Evolutionary conservation across 2,329 filamentous ascomycete species (phyloP).

Genomic region (Colletotrichum sp.): DNA sequence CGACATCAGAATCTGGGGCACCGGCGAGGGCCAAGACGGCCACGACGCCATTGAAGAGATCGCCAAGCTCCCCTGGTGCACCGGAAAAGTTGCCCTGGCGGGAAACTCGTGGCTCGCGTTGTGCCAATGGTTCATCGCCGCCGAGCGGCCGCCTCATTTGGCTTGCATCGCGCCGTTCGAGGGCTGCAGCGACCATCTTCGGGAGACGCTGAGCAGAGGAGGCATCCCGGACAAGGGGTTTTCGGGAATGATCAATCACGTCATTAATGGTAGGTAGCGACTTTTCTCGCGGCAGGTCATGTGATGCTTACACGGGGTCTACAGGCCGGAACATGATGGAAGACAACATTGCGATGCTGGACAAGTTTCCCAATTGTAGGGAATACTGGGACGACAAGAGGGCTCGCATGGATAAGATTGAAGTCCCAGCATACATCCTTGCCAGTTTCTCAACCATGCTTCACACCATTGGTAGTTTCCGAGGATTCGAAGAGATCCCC

Average conservation of each 20-base stretch:
- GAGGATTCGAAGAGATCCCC: background rate
- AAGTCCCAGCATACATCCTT: background rate
- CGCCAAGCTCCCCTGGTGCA: background rate
- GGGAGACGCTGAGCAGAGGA: background rate
- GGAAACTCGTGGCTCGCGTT: background rate
- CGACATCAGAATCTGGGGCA: background rate
- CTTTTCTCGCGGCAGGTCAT: background rate
- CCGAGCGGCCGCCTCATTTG: background rate
- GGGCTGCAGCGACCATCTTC: background rate
- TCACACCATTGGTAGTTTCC: background rate
- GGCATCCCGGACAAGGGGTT: background rate
- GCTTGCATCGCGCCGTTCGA: background rate
- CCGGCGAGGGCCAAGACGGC: background rate
- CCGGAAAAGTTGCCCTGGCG: background rate
- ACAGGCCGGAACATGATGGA: background rate
- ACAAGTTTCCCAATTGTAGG: background rate
- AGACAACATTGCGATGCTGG: background rate
- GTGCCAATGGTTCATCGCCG: background rate
- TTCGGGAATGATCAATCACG: background rate
- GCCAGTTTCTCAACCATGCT: background rate
- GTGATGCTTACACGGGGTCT: fast-evolving
- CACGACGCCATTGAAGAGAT: constrained; percentile 2
- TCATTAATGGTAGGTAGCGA: background rate
- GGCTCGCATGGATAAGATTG: background rate
- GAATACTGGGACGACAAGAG: constrained; percentile 3